A percentile compares a stretch with the other conserved stretches of the same genome.
Conservation (phyloP, 208 protist genomes). For the Novymonas esmeraldas region DNA sequence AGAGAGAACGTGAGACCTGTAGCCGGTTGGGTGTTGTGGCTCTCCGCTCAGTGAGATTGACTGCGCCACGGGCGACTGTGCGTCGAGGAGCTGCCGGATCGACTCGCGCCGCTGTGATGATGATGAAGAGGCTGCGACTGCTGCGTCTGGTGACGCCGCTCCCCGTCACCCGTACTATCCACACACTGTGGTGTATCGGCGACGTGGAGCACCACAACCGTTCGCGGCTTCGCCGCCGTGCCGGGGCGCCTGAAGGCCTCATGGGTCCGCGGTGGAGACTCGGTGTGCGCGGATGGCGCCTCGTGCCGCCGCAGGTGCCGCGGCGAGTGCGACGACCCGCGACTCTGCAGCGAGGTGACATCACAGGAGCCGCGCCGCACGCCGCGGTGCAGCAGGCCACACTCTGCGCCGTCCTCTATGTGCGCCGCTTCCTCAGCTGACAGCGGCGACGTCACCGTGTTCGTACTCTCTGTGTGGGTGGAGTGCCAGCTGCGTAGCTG, state of each 20-base stretch:
- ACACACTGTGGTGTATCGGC: not conserved
- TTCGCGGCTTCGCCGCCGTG: not conserved
- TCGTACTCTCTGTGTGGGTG: not conserved
- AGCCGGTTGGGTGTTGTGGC: too few species aligned
- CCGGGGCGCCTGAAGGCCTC: not conserved
- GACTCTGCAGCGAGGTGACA: not conserved
- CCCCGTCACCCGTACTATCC: not conserved
- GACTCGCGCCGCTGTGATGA: not conserved
- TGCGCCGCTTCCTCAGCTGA: not conserved
- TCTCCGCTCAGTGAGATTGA: not conserved
- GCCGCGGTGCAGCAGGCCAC: not conserved
- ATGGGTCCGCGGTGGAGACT: not conserved
- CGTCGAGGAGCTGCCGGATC: not conserved
- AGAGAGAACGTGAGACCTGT: not conserved
- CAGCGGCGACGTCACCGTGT: not conserved
- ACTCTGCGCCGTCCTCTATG: not conserved
- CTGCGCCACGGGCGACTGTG: not conserved
- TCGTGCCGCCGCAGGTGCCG: not conserved
- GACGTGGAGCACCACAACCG: not conserved
- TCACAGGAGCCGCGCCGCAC: not conserved
- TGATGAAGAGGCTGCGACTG: not conserved
- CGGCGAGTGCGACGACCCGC: not conserved
- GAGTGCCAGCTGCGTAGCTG: not conserved
- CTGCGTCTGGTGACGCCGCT: not conserved
- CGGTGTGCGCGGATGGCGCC: not conserved